Conservation (phyloP, 352 stramenopile genomes). For the Phytopythium kandeliae region DNA sequence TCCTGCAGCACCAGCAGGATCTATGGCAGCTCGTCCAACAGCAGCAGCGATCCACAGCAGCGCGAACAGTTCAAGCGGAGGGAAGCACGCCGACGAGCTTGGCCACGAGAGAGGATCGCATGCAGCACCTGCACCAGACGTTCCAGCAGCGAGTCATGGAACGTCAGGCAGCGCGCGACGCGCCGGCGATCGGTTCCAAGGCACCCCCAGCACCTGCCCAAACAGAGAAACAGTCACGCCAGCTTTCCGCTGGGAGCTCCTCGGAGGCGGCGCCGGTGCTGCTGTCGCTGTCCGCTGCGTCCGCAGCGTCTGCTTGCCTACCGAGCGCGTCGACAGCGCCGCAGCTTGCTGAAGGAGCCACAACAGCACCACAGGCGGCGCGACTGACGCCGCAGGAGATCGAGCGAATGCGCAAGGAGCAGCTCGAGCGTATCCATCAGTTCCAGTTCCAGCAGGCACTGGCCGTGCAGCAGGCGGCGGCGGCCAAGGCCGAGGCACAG, state of each 20-base stretch:
- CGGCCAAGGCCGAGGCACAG: slow-evolving; percentile 23
- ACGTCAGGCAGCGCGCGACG: slow-evolving; percentile 21
- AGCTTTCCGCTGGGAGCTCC: background rate
- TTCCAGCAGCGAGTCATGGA: slow-evolving; percentile 40
- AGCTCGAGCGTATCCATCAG: slow-evolving; percentile 50
- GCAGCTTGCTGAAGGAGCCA: background rate
- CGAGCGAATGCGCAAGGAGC: slow-evolving; percentile 37
- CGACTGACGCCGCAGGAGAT: slow-evolving; percentile 33
- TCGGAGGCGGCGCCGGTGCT: slow-evolving; percentile 10
- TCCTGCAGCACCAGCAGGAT: slow-evolving; percentile 17
- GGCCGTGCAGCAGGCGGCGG: slow-evolving; percentile 23
- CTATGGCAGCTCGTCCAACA: slow-evolving; percentile 41
- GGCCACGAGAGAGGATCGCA: slow-evolving; percentile 14
- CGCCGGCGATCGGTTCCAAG: too few relatives aligned
- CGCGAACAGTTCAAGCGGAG: slow-evolving; percentile 14
- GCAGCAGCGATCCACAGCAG: slow-evolving; percentile 27
- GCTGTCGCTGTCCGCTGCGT: slow-evolving; percentile 10
- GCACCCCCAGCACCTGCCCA: too few relatives aligned
- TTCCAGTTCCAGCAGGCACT: slow-evolving; percentile 27
- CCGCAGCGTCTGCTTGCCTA: background rate
- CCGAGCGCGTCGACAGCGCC: background rate
- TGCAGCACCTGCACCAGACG: slow-evolving; percentile 19
- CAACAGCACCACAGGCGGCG: slow-evolving; percentile 3
- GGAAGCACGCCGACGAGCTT: background rate
- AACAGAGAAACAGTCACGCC: slow-evolving; percentile 15